phyloP scores from a whole-genome alignment of 2,329 filamentous ascomycete genomes.

The Sarocladium brachiariae region DNA sequence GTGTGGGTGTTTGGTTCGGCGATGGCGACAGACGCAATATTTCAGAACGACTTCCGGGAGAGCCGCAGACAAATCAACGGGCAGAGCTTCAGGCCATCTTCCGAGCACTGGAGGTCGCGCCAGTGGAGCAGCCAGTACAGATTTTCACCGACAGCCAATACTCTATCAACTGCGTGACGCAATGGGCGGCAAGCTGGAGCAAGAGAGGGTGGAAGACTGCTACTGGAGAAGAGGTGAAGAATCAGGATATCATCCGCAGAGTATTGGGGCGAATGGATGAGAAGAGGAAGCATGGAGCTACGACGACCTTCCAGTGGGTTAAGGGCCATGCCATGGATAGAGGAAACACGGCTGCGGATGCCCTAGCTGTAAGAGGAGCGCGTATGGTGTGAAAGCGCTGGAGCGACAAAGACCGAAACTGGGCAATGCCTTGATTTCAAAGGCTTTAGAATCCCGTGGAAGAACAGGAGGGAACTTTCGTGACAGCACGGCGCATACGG shows the following conservation, averaged over 20 bases:
- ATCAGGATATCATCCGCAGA: constrained; percentile 73
- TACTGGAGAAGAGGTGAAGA: constrained; percentile 67
- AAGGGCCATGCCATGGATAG: constrained; percentile 71
- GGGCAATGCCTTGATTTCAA: too few species aligned
- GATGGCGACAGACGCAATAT: constrained; percentile 52
- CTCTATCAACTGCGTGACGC: constrained; percentile 79
- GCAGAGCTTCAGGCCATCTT: constrained; percentile 89
- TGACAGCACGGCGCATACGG: background rate
- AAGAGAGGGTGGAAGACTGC: constrained; percentile 71
- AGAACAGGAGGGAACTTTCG: background rate
- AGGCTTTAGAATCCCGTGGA: too few species aligned
- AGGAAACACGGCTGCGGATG: constrained; percentile 78
- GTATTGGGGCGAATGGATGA: constrained; percentile 67
- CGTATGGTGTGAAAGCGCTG: constrained; percentile 21
- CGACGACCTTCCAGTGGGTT: constrained; percentile 77
- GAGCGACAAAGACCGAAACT: too few species aligned
- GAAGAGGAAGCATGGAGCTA: constrained; percentile 50
- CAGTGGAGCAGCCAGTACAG: constrained; percentile 58
- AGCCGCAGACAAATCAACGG: constrained; percentile 84
- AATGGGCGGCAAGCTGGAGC: constrained; percentile 76
- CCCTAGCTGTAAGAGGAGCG: constrained; percentile 54
- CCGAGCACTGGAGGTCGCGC: constrained; percentile 71
- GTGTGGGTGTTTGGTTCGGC: constrained; percentile 60
- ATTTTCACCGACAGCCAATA: constrained; percentile 91
- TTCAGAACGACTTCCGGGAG: constrained; percentile 67